Evolutionary conservation across 192 early-diverging fungal species (phyloP).

Genomic region (Mortierella antarctica): DNA sequence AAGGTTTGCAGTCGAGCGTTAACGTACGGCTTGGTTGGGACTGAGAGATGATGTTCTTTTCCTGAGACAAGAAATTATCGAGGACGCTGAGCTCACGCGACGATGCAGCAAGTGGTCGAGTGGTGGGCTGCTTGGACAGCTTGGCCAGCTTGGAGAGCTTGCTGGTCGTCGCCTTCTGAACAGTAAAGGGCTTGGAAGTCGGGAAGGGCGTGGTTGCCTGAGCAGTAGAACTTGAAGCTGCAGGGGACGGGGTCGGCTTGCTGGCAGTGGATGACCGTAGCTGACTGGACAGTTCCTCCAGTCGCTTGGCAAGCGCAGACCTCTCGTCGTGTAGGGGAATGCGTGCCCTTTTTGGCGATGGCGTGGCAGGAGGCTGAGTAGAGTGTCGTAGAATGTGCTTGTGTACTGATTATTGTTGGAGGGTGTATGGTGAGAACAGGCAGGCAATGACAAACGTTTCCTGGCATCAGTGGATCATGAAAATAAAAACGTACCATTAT

Average conservation of each 20-base stretch:
- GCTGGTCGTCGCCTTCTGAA: too few species aligned
- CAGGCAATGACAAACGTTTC: too few species aligned
- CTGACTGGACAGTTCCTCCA: constrained; percentile 21
- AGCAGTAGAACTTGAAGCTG: neutral
- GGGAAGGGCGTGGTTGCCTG: neutral
- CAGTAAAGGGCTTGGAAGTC: too few species aligned
- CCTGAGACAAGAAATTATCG: neutral
- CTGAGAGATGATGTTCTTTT: neutral
- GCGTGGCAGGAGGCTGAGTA: neutral
- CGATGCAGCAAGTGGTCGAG: too few species aligned
- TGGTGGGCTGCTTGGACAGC: too few species aligned
- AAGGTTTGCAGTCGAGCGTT: neutral
- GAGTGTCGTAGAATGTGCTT: constrained; percentile 3
- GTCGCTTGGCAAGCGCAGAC: constrained; percentile 17
- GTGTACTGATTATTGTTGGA: constrained; percentile 3
- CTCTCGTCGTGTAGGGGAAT: constrained; percentile 8
- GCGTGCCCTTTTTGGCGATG: constrained; percentile 9
- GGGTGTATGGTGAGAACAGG: too few species aligned
- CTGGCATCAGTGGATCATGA: too few species aligned
- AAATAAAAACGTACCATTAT: too few species aligned
- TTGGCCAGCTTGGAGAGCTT: too few species aligned
- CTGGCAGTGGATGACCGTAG: neutral
- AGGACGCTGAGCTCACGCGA: neutral
- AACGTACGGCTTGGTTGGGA: neutral
- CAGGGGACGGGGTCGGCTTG: neutral